phyloP scores from a whole-genome alignment of 257 asterid genomes.

The Solanum appendiculatum region DNA sequence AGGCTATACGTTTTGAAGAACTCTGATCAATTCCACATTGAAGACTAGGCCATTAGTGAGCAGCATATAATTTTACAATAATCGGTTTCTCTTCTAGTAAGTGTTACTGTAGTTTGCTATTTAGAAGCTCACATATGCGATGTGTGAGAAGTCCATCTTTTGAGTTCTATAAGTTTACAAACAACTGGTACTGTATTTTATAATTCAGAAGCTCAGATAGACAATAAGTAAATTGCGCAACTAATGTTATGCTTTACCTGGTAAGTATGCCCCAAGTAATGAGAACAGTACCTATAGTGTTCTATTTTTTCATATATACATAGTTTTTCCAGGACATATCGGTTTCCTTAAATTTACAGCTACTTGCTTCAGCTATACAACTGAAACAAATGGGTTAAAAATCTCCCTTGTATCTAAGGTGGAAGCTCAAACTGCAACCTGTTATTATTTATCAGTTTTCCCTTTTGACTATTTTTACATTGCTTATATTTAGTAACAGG shows the following conservation, averaged over 20 bases:
- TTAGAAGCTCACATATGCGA: not conserved
- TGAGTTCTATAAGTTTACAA: not conserved
- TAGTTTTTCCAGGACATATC: not conserved
- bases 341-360: not conserved
- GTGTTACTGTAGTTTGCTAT: not conserved
- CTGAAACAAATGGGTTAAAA: not conserved
- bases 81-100: not conserved
- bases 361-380: not conserved
- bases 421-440: not conserved
- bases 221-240: not conserved
- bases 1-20: not conserved
- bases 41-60: not conserved
- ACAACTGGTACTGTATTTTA: not conserved
- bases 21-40: not conserved
- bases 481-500: not conserved
- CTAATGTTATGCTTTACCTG: not conserved
- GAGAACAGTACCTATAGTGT: not conserved
- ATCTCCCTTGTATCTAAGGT: not conserved
- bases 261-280: not conserved
- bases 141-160: not conserved
- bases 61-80: not conserved
- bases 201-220: not conserved
- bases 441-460: not conserved
- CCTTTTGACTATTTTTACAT: not conserved
- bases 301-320: not conserved